These are phyloP conservation scores for Amanita muscaria DNA, from an alignment of 768 basidiomycete species.

Conservation along the genomic window DNA sequence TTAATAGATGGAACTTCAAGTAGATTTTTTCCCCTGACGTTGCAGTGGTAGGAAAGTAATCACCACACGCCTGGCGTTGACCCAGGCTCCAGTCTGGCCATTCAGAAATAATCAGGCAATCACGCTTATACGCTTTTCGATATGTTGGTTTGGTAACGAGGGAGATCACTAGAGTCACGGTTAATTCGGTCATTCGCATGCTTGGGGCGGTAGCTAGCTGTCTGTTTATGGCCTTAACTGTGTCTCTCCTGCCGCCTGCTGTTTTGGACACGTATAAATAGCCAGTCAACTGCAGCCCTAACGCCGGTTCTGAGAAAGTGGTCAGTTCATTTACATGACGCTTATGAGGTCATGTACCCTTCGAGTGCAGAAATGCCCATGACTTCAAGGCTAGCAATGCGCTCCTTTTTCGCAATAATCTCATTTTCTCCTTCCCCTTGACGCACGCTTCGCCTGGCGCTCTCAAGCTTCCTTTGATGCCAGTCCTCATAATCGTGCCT, in stretches of 20 bases:
- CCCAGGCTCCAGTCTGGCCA: too few species aligned
- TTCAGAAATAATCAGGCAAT: too few species aligned
- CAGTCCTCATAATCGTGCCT: slow-evolving; percentile 83
- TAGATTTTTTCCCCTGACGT: too few species aligned
- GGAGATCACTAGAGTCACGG: too few species aligned
- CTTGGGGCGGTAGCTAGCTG: too few species aligned
- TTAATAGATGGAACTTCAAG: too few species aligned
- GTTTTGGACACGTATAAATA: slow-evolving; percentile 90
- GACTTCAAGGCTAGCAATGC: slow-evolving; percentile 74
- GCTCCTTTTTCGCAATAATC: slow-evolving; percentile 35
- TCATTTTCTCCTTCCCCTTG: slow-evolving; percentile 39
- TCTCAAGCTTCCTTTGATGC: slow-evolving; percentile 69
- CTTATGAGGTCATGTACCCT: slow-evolving; percentile 47
- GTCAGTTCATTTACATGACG: not conserved
- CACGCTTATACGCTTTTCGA: too few species aligned
- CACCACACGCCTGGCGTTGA: too few species aligned
- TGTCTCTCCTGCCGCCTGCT: slow-evolving; percentile 66
- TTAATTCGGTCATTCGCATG: too few species aligned
- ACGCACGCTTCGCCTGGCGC: slow-evolving; percentile 44
- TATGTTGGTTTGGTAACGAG: too few species aligned
- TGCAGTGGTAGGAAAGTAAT: too few species aligned
- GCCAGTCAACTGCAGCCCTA: slow-evolving; percentile 86
- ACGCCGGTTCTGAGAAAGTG: slow-evolving; percentile 63
- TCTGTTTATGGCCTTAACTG: too few species aligned
- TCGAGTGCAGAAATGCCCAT: slow-evolving; percentile 88